Conservation (phyloP, 2,329 filamentous ascomycete genomes). For the Venturia aucupariae region DNA sequence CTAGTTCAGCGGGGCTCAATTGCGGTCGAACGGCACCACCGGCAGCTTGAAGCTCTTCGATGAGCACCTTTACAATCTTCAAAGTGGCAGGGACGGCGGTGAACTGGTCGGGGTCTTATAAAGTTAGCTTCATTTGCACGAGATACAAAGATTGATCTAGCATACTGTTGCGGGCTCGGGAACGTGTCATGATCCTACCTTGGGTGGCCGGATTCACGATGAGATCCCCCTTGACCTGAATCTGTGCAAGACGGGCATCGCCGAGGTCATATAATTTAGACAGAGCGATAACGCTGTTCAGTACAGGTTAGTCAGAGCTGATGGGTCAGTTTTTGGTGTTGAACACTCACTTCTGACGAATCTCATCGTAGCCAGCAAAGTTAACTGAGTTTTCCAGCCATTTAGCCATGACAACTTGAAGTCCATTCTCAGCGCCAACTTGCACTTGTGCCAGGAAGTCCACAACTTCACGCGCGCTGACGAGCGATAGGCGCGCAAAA, state of each 20-base stretch:
- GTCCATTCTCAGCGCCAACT: constrained; percentile 69
- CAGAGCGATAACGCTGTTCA: constrained; percentile 70
- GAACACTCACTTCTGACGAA: constrained; percentile 76
- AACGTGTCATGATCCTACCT: constrained; percentile 78
- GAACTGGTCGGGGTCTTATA: constrained; percentile 72
- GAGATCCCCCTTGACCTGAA: constrained; percentile 83
- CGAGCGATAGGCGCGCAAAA: constrained; percentile 80
- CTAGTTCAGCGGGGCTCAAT: constrained; percentile 6
- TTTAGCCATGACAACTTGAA: constrained; percentile 82
- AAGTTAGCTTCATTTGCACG: background rate
- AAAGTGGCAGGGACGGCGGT: constrained; percentile 79
- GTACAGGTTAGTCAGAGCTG: constrained; percentile 18
- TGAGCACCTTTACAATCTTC: constrained; percentile 92
- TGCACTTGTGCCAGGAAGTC: constrained; percentile 81
- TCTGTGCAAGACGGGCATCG: constrained; percentile 67
- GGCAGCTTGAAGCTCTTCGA: constrained; percentile 62
- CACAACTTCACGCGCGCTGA: constrained; percentile 79
- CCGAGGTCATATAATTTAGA: constrained; percentile 85
- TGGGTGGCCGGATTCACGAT: constrained; percentile 64
- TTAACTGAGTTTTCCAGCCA: constrained; percentile 96
- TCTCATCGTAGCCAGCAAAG: constrained; percentile 97
- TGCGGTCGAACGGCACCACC: constrained; percentile 34
- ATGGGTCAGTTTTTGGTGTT: background rate
- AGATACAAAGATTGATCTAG: constrained; percentile 18
- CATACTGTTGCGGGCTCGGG: constrained; percentile 73